Conservation (phyloP, 2,329 filamentous ascomycete genomes). For the Colletotrichum sp. region DNA sequence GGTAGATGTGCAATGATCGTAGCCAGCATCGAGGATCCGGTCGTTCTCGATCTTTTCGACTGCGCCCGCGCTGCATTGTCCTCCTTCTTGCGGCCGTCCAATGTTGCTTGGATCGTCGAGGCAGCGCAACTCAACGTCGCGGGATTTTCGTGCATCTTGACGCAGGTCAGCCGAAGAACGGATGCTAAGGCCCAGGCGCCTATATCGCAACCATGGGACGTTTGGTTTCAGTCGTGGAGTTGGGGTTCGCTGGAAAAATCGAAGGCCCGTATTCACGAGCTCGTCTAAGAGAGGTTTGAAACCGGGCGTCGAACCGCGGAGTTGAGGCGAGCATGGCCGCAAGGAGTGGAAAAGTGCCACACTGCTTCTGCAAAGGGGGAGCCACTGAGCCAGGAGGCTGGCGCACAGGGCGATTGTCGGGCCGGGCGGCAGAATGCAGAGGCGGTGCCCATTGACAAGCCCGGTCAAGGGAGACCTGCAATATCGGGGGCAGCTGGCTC, state of each 20-base stretch:
- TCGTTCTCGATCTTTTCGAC: neutral
- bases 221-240: constrained; percentile 18
- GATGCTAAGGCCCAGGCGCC: constrained; percentile 9
- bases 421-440: neutral
- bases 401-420: constrained; percentile 6
- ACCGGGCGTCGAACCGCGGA: neutral
- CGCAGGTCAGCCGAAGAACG: neutral
- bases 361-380: constrained; percentile 4
- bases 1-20: neutral
- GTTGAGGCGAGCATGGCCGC: neutral
- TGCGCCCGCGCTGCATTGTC: neutral
- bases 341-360: neutral
- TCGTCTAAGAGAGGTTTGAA: neutral
- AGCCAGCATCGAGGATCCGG: neutral
- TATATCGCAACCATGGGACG: constrained; percentile 15
- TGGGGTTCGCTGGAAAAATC: neutral
- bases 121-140: constrained; percentile 1
- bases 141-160: constrained; percentile 4
- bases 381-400: neutral
- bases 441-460: constrained; percentile 3
- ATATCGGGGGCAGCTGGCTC: constrained; percentile 15
- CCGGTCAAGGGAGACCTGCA: constrained; percentile 6
- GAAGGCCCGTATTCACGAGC: constrained; percentile 13
- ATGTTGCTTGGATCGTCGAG: constrained; percentile 10
- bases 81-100: neutral